Evolutionary conservation across 2,329 filamentous ascomycete genomes (phyloP).

Genomic region (Cladosporium sp.): DNA sequence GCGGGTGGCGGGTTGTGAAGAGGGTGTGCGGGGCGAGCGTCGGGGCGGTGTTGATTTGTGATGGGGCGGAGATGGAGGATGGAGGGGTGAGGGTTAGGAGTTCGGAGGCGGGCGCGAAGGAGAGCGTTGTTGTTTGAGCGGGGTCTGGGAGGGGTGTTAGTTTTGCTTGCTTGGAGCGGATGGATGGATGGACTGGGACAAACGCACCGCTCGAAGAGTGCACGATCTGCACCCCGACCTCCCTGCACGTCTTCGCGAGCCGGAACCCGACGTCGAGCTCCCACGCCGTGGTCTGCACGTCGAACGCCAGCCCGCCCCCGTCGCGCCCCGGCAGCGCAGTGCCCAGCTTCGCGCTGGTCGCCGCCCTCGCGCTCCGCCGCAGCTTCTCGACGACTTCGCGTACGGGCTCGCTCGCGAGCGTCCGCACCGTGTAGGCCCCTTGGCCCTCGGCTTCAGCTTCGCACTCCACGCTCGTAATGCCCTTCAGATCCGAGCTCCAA

Average conservation of each 20-base stretch:
- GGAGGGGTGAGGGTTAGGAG: conserved; percentile 35
- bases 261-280: conserved; percentile 21
- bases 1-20: conserved; percentile 29
- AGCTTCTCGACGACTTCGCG: conserved; percentile 18
- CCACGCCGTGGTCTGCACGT: conserved; percentile 17
- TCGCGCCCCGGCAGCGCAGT: not conserved
- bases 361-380: conserved; percentile 17
- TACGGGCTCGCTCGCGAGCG: conserved; percentile 31
- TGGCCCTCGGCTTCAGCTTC: not conserved
- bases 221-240: conserved; percentile 20
- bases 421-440: conserved; percentile 32
- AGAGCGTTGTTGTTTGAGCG: conserved; percentile 36
- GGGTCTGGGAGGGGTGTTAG: no score
- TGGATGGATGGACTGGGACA: not conserved
- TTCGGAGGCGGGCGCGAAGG: conserved; percentile 35
- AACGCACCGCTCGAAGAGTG: conserved; percentile 20
- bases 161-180: not conserved
- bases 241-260: conserved; percentile 17
- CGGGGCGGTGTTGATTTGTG: conserved; percentile 28
- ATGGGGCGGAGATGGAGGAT: conserved; percentile 25
- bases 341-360: conserved; percentile 5
- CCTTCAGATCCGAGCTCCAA: conserved; percentile 30
- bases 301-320: conserved; percentile 9
- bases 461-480: conserved; percentile 39
- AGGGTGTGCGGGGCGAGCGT: conserved; percentile 41